A percentile compares a stretch with the other conserved stretches of the same genome.
Evolutionary conservation across 768 basidiomycete species (phyloP).

Genomic region (Saitozyma podzolica): DNA sequence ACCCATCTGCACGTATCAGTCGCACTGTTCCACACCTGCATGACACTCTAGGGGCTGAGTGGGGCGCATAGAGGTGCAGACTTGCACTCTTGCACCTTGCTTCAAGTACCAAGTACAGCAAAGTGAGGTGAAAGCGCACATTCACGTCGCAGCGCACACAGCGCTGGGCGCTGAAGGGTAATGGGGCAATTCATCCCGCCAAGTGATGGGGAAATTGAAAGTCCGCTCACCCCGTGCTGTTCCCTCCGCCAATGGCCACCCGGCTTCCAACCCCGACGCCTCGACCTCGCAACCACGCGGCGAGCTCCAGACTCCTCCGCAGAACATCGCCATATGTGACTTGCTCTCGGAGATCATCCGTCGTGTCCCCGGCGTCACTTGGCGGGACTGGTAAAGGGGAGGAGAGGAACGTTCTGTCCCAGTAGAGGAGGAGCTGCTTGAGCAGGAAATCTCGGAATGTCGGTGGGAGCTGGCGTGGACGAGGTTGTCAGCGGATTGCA

Average conservation of each 20-base stretch:
- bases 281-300: constrained; percentile 31
- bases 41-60: background rate
- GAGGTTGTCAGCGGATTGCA: background rate
- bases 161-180: too few species aligned
- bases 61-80: background rate
- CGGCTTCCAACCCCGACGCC: constrained; percentile 38
- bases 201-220: too few species aligned
- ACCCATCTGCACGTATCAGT: constrained; percentile 28
- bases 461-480: constrained; percentile 24
- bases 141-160: too few species aligned
- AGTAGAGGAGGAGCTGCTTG: constrained; percentile 17
- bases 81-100: background rate
- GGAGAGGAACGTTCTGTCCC: constrained; percentile 36
- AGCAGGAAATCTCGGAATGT: constrained; percentile 41
- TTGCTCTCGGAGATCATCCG: constrained; percentile 12
- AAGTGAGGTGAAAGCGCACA: too few species aligned
- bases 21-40: too few species aligned
- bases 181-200: too few species aligned
- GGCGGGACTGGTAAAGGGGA: constrained; percentile 13
- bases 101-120: too few species aligned
- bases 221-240: too few species aligned
- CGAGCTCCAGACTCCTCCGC: constrained; percentile 20
- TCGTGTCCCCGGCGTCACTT: background rate
- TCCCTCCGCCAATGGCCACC: constrained; percentile 28
- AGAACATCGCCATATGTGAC: constrained; percentile 31